These are phyloP conservation scores for Fraxinus dipetala DNA, from an alignment of 305 asterid species.

Conservation along the genomic window DNA sequence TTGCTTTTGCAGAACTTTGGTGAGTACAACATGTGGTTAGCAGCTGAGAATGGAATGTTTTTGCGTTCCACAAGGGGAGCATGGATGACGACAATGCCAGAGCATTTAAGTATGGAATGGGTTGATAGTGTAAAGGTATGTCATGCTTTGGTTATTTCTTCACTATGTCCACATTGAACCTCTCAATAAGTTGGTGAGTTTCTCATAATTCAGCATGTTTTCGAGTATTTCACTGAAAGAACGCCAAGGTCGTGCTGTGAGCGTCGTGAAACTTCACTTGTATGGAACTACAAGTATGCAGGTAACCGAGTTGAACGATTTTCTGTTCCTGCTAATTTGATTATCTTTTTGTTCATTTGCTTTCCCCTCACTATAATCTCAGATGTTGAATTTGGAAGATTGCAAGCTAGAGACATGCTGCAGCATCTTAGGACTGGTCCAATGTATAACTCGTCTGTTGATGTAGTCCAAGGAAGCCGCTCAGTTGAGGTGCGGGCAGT, in stretches of 20 bases:
- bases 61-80: slow-evolving; percentile 77
- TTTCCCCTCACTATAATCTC: slow-evolving; percentile 15
- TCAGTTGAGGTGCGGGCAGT: slow-evolving; percentile 97
- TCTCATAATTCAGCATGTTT: slow-evolving; percentile 68
- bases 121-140: slow-evolving; percentile 85
- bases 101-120: slow-evolving; percentile 97
- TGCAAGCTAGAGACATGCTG: slow-evolving; percentile 99
- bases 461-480: slow-evolving; percentile 92
- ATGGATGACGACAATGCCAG: slow-evolving; percentile 99
- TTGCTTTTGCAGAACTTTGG: slow-evolving; percentile 72
- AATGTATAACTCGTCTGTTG: slow-evolving; percentile 89
- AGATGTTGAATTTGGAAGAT: slow-evolving; percentile 95
- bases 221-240: slow-evolving; percentile 95
- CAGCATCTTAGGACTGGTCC: slow-evolving; percentile 99
- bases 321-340: slow-evolving; percentile 8
- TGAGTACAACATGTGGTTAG: slow-evolving; percentile 92
- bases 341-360: not conserved
- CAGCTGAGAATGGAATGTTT: slow-evolving; percentile 99
- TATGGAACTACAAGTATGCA: slow-evolving; percentile 97
- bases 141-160: slow-evolving; percentile 7
- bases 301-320: slow-evolving; percentile 42
- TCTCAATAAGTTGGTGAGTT: slow-evolving; percentile 25
- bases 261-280: slow-evolving; percentile 86
- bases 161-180: slow-evolving; percentile 11
- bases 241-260: slow-evolving; percentile 95